Evolutionary conservation across 169 alveolate genomes (phyloP), one percentile per base, ranked within the genome.

Genomic region (Eimeria praecox): DNA sequence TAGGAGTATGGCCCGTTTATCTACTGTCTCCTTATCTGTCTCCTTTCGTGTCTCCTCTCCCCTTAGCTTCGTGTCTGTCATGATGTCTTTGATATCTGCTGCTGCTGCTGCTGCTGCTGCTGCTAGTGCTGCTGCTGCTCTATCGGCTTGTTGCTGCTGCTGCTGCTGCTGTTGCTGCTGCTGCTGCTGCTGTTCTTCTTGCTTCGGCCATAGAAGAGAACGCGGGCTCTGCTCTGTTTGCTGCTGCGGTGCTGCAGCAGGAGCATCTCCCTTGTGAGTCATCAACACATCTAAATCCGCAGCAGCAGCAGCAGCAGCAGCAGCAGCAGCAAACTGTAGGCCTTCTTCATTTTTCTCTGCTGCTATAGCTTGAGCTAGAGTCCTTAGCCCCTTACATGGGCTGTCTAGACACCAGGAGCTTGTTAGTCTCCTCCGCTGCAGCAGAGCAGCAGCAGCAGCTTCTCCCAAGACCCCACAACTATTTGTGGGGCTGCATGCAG

Each of bases 41-140:
- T 46, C 88, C 30, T 77, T 14, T 5, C 5, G 40, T 33, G 88
- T 77, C 62, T 33, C 88, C 59, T 33, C 62, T n/a, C 6, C 33
- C 88, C 40, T 62, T 2, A 35, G 3, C 88, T 77, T 77, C 1
- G 49, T 14, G 14, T 77, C 88, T 33, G 33, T 9, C 16, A 14
- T 42, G 35, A 2, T 77, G 16, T 77, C 44, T 38, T 6, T 30
- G 20, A 9, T 14, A 6, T 52, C 20, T 52, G 59, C 59, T 52
- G 59, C 49, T 75, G 30, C 42, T 33, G 86, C 86, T 66, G 49
- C 86, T 75, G 86, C 86, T 75, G 86, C 86, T 75, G 40, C 86
- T 10, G 78, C 78, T 10, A 18, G 24, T 52, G 59, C 66, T 56
- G 66, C 66, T 14, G 66, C 59, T 9, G 6, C 59, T n/a, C n/a